Percentiles rank a stretch among this genome's conserved stretches.
phyloP scores from a whole-genome alignment of 164 flowering plant genomes.

The Magnolia changhungtana region DNA sequence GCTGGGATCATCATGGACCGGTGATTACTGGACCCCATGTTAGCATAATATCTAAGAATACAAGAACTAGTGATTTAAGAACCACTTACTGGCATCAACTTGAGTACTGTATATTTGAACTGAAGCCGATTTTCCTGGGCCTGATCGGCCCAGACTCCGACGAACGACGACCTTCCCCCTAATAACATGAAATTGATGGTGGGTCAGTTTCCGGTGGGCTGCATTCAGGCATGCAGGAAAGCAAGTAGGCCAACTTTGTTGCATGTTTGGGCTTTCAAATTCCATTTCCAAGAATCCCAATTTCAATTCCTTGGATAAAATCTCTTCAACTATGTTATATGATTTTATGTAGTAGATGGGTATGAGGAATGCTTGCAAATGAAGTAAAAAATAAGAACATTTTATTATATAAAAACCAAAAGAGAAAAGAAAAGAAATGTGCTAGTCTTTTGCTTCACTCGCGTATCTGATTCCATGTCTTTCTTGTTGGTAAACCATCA shows the following conservation, averaged over 20 bases:
- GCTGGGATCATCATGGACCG: too few relatives aligned
- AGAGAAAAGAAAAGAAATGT: slow-evolving; percentile 6
- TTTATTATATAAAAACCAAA: not conserved
- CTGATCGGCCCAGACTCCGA: slow-evolving; percentile 17
- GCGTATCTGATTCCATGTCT: slow-evolving; percentile 19
- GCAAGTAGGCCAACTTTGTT: slow-evolving; percentile 3
- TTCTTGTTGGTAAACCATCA: not conserved
- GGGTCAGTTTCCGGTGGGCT: not conserved
- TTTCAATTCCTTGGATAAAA: not conserved
- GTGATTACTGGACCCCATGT: too few relatives aligned
- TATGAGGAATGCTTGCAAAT: slow-evolving; percentile 15
- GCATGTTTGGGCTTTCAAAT: slow-evolving; percentile 5
- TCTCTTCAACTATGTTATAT: not conserved
- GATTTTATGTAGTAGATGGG: slow-evolving; percentile 3
- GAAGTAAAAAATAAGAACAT: slow-evolving; percentile 11
- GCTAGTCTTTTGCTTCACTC: slow-evolving; percentile 10
- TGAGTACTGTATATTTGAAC: slow-evolving; percentile 35
- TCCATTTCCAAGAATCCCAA: not conserved
- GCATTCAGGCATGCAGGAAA: slow-evolving; percentile 10
- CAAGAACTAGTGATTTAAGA: not conserved
- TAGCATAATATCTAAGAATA: too few relatives aligned
- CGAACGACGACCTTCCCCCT: slow-evolving; percentile 19
- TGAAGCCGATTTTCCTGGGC: slow-evolving; percentile 36
- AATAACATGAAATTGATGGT: not conserved
- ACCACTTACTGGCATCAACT: slow-evolving; percentile 35